Percentiles rank a stretch among this genome's conserved stretches.
These are phyloP conservation scores for Cymbopogon citratus DNA, from an alignment of 176 grass and related monocot species.

Conservation along the genomic window DNA sequence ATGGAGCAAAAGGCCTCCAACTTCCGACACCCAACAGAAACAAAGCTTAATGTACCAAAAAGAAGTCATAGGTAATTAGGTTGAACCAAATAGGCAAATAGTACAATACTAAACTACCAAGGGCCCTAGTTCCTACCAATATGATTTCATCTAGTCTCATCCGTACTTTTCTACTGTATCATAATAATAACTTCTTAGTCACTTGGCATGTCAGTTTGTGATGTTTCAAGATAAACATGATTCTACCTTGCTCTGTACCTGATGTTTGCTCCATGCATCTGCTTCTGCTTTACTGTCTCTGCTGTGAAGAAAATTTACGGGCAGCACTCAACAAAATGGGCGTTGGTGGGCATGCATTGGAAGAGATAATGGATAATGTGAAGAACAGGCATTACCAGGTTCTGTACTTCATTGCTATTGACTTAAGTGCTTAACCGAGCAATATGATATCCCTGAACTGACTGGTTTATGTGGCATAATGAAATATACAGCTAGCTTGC, in stretches of 20 bases:
- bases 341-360: slow-evolving; percentile 52
- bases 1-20: background rate
- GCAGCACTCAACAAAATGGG: slow-evolving; percentile 90
- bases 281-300: slow-evolving; percentile 14
- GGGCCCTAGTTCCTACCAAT: background rate
- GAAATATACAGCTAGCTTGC: slow-evolving; percentile 78
- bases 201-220: background rate
- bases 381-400: slow-evolving; percentile 93
- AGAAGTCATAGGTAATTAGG: background rate
- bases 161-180: background rate
- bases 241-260: background rate
- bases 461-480: slow-evolving; percentile 4
- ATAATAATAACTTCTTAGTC: background rate
- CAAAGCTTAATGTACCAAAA: background rate
- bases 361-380: slow-evolving; percentile 86
- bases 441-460: slow-evolving; percentile 13
- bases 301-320: slow-evolving; percentile 89
- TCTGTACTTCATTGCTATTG: background rate
- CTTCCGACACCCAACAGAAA: background rate
- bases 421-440: slow-evolving; percentile 4
- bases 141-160: background rate
- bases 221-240: background rate
- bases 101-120: background rate
- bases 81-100: background rate
- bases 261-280: slow-evolving; percentile 6